These are phyloP conservation scores for Grosmannia huntii DNA, from an alignment of 2,329 filamentous ascomycete species.

Conservation along the genomic window DNA sequence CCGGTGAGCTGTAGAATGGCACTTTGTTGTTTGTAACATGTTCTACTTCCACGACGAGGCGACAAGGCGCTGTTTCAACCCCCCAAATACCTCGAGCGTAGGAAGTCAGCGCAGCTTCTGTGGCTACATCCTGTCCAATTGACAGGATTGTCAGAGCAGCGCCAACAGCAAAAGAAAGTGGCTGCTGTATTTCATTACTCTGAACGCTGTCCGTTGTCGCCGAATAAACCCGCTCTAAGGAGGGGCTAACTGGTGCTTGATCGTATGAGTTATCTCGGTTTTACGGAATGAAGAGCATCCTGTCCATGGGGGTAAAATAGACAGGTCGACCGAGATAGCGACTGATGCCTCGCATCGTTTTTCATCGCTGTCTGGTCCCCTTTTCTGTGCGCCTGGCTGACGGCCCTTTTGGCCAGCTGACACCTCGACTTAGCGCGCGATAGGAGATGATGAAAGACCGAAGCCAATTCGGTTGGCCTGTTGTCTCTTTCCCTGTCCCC, in stretches of 20 bases:
- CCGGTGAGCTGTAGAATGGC: no score
- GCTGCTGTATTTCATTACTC: background rate
- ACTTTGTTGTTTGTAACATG: no score
- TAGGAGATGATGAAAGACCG: background rate
- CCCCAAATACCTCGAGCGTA: no score
- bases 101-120: no score
- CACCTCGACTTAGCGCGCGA: background rate
- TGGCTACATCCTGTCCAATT: no score
- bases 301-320: background rate
- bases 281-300: background rate
- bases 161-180: background rate
- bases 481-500: background rate
- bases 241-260: background rate
- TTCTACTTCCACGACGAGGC: no score
- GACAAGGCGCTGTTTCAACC: no score
- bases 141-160: no score
- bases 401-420: background rate
- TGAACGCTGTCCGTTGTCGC: background rate
- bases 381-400: background rate
- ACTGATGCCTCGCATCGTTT: background rate
- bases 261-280: background rate
- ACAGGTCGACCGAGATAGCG: background rate
- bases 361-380: background rate
- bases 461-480: background rate
- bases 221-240: background rate